These are phyloP conservation scores for Orobanche coerulescens DNA, from an alignment of 257 asterid genomes.

Conservation along the genomic window DNA sequence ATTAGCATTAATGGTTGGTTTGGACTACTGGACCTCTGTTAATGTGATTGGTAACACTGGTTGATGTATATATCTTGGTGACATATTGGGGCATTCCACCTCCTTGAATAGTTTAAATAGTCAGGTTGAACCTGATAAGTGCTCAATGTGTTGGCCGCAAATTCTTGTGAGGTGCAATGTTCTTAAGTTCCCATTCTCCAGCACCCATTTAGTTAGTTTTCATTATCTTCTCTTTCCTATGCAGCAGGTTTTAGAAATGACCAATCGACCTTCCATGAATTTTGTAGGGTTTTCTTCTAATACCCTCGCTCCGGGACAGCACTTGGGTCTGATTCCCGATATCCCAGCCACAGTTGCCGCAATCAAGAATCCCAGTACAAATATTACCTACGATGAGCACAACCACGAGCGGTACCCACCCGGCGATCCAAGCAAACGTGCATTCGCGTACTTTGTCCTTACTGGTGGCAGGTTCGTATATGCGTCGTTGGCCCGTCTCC, in stretches of 20 bases:
- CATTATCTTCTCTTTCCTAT: background rate
- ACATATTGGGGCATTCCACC: background rate
- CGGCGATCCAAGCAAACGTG: constrained; percentile 92
- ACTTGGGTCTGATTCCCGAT: constrained; percentile 35
- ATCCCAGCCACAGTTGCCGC: constrained; percentile 69
- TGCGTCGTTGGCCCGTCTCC: constrained; percentile 84
- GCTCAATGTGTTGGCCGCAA: constrained; percentile 4
- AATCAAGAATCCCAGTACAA: constrained; percentile 72
- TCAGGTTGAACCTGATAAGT: background rate
- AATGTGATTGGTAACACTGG: constrained; percentile 12
- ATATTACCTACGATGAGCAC: constrained; percentile 64
- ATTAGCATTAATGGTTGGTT: background rate
- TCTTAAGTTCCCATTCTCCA: background rate
- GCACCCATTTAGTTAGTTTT: no score
- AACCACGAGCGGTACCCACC: constrained; percentile 89
- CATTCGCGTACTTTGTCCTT: constrained; percentile 80
- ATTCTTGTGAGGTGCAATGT: background rate
- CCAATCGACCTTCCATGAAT: constrained; percentile 14
- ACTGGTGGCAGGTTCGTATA: constrained; percentile 93
- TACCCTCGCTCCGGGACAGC: constrained; percentile 40
- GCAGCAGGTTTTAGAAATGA: background rate
- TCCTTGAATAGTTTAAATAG: background rate
- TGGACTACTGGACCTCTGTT: background rate
- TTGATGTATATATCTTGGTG: background rate
- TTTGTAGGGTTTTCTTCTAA: constrained; percentile 58